Conservation (phyloP, 805 yeast genomes). For the Trichomonascus vanleenenianus region DNA sequence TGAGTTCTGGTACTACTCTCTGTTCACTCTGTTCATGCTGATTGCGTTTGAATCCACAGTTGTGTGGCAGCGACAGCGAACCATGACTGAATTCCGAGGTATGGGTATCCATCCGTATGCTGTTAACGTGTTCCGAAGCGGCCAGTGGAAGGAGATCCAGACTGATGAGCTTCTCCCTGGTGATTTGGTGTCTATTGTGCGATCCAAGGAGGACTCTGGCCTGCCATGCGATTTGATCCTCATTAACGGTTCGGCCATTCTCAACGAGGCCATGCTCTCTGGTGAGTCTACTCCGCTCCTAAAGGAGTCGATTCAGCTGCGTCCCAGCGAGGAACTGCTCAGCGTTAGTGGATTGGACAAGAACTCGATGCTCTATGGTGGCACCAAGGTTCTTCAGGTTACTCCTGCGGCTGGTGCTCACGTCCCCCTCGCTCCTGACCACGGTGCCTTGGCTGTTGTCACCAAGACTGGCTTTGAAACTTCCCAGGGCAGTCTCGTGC, state of each 20-base stretch:
- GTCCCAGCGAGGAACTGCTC: constrained; percentile 62
- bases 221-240: constrained; percentile 89
- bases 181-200: constrained; percentile 73
- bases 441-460: constrained; percentile 86
- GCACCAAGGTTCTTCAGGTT: constrained; percentile 92
- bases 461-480: constrained; percentile 97
- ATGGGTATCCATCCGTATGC: constrained; percentile 95
- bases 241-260: constrained; percentile 85
- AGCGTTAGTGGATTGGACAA: constrained; percentile 81
- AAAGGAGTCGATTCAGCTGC: constrained; percentile 80
- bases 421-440: constrained; percentile 71
- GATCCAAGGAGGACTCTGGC: constrained; percentile 88
- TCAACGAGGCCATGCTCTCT: constrained; percentile 97
- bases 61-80: constrained; percentile 90
- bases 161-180: constrained; percentile 82
- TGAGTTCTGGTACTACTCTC: constrained; percentile 92
- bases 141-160: constrained; percentile 58
- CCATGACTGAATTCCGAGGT: constrained; percentile 90
- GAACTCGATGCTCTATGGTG: constrained; percentile 86
- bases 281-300: constrained; percentile 97
- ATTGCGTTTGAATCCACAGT: constrained; percentile 90
- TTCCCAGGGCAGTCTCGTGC: constrained; percentile 92
- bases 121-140: constrained; percentile 63
- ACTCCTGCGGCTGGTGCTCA: constrained; percentile 47
- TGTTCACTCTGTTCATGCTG: constrained; percentile 86